Evolutionary conservation across 2,329 filamentous ascomycete species (phyloP).

Genomic region (Capronia americana): DNA sequence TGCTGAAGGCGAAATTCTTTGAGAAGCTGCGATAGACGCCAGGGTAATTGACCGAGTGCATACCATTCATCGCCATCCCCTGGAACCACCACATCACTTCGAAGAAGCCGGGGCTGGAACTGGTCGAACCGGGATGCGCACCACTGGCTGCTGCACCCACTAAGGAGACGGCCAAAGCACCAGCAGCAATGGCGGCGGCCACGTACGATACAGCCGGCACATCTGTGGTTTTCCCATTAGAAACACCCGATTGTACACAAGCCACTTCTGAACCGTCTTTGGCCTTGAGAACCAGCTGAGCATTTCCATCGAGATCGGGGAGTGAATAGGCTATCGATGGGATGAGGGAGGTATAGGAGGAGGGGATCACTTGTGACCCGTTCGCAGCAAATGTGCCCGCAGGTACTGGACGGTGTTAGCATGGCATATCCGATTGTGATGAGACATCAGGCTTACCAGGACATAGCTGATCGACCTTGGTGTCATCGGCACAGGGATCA

Average conservation of each 20-base stretch:
- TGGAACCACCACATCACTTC: conserved; percentile 92
- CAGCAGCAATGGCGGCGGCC: conserved; percentile 84
- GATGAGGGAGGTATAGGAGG: conserved; percentile 73
- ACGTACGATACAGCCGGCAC: conserved; percentile 80
- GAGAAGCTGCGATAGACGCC: conserved; percentile 85
- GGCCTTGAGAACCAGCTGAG: conserved; percentile 75
- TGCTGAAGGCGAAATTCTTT: conserved; percentile 93
- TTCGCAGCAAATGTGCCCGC: conserved; percentile 73
- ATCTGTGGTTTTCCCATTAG: conserved; percentile 83
- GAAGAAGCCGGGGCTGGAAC: conserved; percentile 80
- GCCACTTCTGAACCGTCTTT: conserved; percentile 71
- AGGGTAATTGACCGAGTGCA: conserved; percentile 90
- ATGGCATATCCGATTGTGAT: not conserved
- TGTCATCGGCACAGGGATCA: conserved; percentile 76
- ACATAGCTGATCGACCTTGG: conserved; percentile 76
- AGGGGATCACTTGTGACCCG: conserved; percentile 74
- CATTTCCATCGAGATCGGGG: conserved; percentile 86
- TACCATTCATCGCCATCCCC: conserved; percentile 91
- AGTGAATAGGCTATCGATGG: conserved; percentile 88
- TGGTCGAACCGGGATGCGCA: conserved; percentile 65
- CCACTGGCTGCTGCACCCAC: conserved; percentile 71
- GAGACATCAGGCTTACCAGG: conserved; percentile 65
- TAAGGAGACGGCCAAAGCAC: conserved; percentile 75
- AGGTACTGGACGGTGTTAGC: conserved; percentile 63
- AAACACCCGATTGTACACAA: conserved; percentile 80